Percentiles rank a stretch among this genome's conserved stretches.
phyloP scores from a whole-genome alignment of 2,329 filamentous ascomycete genomes.

The Cercospora zeina region DNA sequence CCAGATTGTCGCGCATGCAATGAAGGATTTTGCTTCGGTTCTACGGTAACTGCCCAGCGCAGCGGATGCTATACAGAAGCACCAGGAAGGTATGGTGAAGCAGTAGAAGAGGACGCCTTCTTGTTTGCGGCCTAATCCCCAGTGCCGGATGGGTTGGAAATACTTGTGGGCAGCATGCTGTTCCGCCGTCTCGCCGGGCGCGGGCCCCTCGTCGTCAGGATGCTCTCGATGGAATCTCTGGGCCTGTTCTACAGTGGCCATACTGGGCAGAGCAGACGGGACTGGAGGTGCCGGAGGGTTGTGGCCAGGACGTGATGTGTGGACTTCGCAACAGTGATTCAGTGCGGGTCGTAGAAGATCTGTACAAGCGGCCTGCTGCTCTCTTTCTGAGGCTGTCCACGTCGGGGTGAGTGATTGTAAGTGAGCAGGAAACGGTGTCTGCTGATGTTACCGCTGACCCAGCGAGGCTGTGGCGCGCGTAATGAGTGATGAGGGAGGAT shows the following conservation, averaged over 20 bases:
- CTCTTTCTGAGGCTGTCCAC: not conserved
- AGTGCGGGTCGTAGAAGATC: not conserved
- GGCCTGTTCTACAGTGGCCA: slow-evolving; percentile 25
- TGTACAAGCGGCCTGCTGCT: not conserved
- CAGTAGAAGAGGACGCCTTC: slow-evolving; percentile 38
- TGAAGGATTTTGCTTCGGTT: slow-evolving; percentile 32
- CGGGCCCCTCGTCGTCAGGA: slow-evolving; percentile 24
- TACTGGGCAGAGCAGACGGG: slow-evolving; percentile 10
- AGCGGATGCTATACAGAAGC: slow-evolving; percentile 35
- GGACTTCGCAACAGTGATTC: not conserved
- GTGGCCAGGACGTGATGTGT: not conserved
- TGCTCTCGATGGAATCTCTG: slow-evolving; percentile 21
- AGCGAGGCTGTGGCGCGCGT: slow-evolving; percentile 6
- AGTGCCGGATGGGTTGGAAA: slow-evolving; percentile 33
- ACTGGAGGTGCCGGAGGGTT: not conserved
- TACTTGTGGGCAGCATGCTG: slow-evolving; percentile 35
- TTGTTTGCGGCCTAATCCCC: slow-evolving; percentile 32
- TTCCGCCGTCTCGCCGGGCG: slow-evolving; percentile 35
- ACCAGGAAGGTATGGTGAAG: slow-evolving; percentile 35
- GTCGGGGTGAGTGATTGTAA: not conserved
- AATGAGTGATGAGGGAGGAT: not conserved
- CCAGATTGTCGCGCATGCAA: slow-evolving; percentile 32
- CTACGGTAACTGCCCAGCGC: slow-evolving; percentile 29
- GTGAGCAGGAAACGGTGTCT: not conserved
- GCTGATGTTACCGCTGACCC: slow-evolving; percentile 10